phyloP scores from a whole-genome alignment of 345 rosid species.

The Kernera saxatilis region DNA sequence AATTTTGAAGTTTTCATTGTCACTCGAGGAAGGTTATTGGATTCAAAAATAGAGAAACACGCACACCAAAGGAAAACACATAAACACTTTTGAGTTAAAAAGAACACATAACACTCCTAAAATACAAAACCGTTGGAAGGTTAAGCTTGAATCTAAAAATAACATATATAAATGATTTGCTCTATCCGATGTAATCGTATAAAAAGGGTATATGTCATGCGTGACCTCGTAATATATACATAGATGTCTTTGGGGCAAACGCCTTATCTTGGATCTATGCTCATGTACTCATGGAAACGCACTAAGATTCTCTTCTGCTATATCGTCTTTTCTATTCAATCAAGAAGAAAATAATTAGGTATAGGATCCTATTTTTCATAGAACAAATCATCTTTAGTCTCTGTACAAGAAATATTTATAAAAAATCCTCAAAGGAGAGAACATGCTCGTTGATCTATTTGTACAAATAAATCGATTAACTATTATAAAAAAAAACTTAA shows the following conservation, averaged over 20 bases:
- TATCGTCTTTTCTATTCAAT: not conserved
- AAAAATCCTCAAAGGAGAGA: not conserved
- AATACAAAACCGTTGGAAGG: too few species aligned
- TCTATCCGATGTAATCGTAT: constrained; percentile 7
- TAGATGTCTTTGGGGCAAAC: not conserved
- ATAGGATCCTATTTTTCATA: not conserved
- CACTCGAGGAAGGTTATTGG: too few species aligned
- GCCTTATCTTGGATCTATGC: not conserved
- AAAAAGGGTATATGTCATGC: constrained; percentile 4
- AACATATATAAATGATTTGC: too few species aligned
- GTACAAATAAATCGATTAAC: not conserved
- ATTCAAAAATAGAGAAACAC: too few species aligned
- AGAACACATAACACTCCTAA: too few species aligned
- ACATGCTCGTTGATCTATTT: not conserved
- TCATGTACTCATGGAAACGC: not conserved
- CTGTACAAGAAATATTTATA: not conserved
- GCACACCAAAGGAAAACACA: too few species aligned
- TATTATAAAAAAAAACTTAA: not conserved
- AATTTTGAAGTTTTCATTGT: too few species aligned
- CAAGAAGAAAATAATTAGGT: not conserved
- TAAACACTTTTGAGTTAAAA: not conserved
- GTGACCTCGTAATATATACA: not conserved
- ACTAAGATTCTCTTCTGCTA: not conserved
- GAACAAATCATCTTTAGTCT: not conserved
- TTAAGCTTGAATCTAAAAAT: too few species aligned